Evolutionary conservation across 768 basidiomycete genomes (phyloP), one percentile per base, ranked within the genome.

Genomic region (Kockovaella imperatae): DNA sequence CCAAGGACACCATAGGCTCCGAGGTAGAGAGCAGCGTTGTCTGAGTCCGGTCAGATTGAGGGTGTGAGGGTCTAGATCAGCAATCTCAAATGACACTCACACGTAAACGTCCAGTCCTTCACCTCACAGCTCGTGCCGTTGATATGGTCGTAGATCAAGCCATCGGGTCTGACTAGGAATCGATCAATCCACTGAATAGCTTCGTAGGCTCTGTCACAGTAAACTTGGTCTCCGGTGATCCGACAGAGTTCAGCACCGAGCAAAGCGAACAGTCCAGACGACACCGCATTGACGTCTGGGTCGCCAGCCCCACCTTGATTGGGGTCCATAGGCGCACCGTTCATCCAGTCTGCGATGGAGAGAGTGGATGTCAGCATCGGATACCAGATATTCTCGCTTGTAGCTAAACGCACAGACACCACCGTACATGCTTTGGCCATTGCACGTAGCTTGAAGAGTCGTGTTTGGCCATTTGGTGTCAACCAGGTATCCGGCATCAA

Each of bases 61-160:
- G 26, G 45, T 23, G 8, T 15, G 4, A n/a, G n/a, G n/a, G n/a
- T n/a, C n/a, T n/a, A n/a, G n/a, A n/a, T n/a, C n/a, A n/a, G n/a
- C n/a, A n/a, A n/a, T n/a, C n/a, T n/a, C n/a, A n/a, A n/a, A n/a
- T n/a, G n/a, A n/a, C 14, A 42, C 54, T 30, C 38, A 56, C 54
- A 56, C 34, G 54, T 55, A 21, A 55, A 55, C 10, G 26, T 48
- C 54, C 54, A 55, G 23, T 55, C 41, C 15, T 44, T 55, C 7
- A 55, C 21, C 17, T 42, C 20, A 29, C 54, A 55, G 15, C 11
- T 32, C 3, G 4, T 25, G 8, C 40, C 54, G n/a, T 31, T 34
- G n/a, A 50, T 42, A 8, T 39, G 18, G 24, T 55, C 54, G 38
- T 14, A 35, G 3, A 55, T 10, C 18, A 55, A 18, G 1, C 45